These are phyloP conservation scores for Aegilops bicornis DNA, from an alignment of 176 grass and related monocot species.

Conservation along the genomic window DNA sequence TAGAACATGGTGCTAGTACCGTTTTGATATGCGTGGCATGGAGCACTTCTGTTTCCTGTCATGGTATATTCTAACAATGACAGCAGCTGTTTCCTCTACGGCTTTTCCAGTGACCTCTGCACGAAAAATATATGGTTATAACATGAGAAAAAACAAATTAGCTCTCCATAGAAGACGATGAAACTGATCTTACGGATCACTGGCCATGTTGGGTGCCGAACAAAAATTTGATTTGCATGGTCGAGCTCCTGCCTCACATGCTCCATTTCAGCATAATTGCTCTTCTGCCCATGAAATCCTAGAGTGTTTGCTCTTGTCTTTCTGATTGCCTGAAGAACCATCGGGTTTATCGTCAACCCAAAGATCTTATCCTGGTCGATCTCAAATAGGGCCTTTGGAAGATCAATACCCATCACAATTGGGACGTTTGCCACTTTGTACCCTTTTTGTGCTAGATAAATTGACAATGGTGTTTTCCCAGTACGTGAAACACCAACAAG, in stretches of 20 bases:
- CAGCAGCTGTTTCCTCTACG: constrained; percentile 94
- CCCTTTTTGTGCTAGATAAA: constrained; percentile 95
- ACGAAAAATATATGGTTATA: constrained; percentile 15
- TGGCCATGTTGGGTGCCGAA: constrained; percentile 77
- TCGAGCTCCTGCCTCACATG: constrained; percentile 72
- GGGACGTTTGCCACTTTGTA: constrained; percentile 98
- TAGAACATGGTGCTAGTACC: constrained; percentile 68
- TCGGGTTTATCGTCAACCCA: constrained; percentile 78
- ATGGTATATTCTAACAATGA: constrained; percentile 77
- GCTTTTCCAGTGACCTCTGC: constrained; percentile 97
- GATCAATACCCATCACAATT: constrained; percentile 81
- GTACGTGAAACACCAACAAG: constrained; percentile 95
- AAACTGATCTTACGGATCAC: constrained; percentile 71
- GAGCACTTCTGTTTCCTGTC: constrained; percentile 82
- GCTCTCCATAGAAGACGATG: background rate
- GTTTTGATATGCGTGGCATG: constrained; percentile 92
- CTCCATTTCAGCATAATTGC: constrained; percentile 95
- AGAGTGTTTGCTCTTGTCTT: constrained; percentile 80
- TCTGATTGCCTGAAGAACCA: constrained; percentile 84
- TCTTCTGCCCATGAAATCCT: constrained; percentile 61
- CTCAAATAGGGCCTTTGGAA: constrained; percentile 75
- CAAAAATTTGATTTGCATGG: constrained; percentile 67
- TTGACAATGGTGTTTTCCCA: constrained; percentile 92
- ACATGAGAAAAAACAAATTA: constrained; percentile 18
- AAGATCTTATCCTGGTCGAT: constrained; percentile 82